phyloP scores from a whole-genome alignment of 306 rosid genomes.

The Pachyrhizus erosus region DNA sequence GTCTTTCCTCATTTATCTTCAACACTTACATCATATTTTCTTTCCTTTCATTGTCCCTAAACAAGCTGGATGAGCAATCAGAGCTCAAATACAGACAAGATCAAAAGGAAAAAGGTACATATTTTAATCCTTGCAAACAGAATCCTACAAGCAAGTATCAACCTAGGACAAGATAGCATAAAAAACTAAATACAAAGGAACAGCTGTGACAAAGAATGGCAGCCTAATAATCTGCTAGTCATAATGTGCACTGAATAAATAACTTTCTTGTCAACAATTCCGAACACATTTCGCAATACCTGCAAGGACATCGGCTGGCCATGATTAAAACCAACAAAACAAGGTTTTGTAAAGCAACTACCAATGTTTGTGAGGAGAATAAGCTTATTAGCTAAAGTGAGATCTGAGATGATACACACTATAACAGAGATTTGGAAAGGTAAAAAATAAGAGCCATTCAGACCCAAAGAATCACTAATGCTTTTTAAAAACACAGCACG shows the following conservation, averaged over 20 bases:
- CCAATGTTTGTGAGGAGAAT: slow-evolving; percentile 9
- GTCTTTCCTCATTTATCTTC: neutral
- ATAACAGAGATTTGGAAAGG: neutral
- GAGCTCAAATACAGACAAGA: slow-evolving; percentile 22
- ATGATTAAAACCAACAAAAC: slow-evolving; percentile 34
- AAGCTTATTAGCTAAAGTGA: slow-evolving; percentile 1
- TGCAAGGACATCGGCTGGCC: slow-evolving; percentile 37
- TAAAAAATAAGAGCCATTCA: neutral
- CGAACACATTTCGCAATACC: slow-evolving; percentile 37
- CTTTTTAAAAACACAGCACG: neutral
- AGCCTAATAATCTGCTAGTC: slow-evolving; percentile 36
- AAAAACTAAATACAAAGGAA: slow-evolving; percentile 20
- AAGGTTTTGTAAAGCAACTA: slow-evolving; percentile 16
- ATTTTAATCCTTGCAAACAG: neutral
- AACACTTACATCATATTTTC: slow-evolving; percentile 11
- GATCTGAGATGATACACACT: neutral
- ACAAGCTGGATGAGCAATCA: neutral
- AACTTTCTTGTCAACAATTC: slow-evolving; percentile 21
- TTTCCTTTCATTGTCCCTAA: slow-evolving; percentile 4
- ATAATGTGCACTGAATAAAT: slow-evolving; percentile 21
- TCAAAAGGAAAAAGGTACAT: neutral
- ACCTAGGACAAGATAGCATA: slow-evolving; percentile 10
- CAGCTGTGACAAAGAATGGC: neutral
- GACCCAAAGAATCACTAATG: slow-evolving; percentile 24
- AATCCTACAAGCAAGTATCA: slow-evolving; percentile 31